These are phyloP conservation scores for Flaveria bidentis DNA, from an alignment of 129 eudicot species.

Conservation along the genomic window DNA sequence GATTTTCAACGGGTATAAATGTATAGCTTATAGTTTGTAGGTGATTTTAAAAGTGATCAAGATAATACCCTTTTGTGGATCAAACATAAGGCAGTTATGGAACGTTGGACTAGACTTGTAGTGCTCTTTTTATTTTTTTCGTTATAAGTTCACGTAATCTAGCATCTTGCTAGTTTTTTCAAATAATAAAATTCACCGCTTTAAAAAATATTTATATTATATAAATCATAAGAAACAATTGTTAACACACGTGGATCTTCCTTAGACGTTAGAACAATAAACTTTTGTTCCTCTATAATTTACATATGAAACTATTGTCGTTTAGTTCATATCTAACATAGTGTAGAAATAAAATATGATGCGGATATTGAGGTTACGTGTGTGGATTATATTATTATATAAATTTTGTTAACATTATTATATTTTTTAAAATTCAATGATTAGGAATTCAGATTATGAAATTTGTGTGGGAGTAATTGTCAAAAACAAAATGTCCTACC, in stretches of 20 bases:
- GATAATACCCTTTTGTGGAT: too few relatives aligned
- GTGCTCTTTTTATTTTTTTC: too few relatives aligned
- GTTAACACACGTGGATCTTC: slow-evolving; percentile 23
- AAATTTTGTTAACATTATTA: not conserved
- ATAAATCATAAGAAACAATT: not conserved
- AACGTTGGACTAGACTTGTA: too few relatives aligned
- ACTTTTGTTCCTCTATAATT: slow-evolving; percentile 12
- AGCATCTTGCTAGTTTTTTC: too few relatives aligned
- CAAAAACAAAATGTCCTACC: slow-evolving; percentile 43
- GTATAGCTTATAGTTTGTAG: too few relatives aligned
- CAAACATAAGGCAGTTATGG: too few relatives aligned
- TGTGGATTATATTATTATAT: slow-evolving; percentile 9
- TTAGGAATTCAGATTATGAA: slow-evolving; percentile 31
- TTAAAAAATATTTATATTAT: too few relatives aligned
- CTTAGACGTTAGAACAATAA: not conserved
- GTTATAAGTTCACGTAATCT: too few relatives aligned
- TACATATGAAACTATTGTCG: slow-evolving; percentile 22
- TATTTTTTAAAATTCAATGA: slow-evolving; percentile 26
- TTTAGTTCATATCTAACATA: slow-evolving; percentile 8
- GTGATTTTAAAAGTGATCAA: too few relatives aligned
- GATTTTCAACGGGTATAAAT: too few relatives aligned
- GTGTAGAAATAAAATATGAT: not conserved
- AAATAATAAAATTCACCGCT: too few relatives aligned
- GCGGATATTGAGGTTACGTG: slow-evolving; percentile 40
- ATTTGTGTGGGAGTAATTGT: slow-evolving; percentile 27